phyloP scores from a whole-genome alignment of 1,139 yeast genomes.

The Torulaspora pretoriensis region DNA sequence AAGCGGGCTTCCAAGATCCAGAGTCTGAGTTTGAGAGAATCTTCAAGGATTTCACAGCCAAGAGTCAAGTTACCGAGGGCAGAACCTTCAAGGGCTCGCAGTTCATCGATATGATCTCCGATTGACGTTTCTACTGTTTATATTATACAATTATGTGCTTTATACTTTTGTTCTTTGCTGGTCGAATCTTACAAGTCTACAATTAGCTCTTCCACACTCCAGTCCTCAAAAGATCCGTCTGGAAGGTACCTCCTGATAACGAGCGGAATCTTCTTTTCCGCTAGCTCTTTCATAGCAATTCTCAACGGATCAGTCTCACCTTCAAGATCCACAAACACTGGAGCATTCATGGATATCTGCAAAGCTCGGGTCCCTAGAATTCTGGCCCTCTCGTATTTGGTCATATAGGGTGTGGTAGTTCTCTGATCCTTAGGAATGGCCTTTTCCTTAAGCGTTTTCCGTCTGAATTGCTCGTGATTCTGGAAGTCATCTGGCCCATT shows the following conservation, averaged over 20 bases:
- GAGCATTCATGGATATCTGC: conserved; percentile 96
- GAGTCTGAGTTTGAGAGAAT: conserved; percentile 49
- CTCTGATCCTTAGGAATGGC: conserved; percentile 88
- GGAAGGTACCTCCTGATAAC: conserved; percentile 95
- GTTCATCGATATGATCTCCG: conserved; percentile 53
- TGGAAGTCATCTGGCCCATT: conserved; percentile 52
- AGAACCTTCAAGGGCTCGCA: conserved; percentile 51
- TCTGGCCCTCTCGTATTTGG: conserved; percentile 96
- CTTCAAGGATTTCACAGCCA: conserved; percentile 53
- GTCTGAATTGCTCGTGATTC: conserved; percentile 44
- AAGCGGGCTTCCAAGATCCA: conserved; percentile 46
- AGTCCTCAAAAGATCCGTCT: conserved; percentile 94
- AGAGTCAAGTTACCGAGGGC: conserved; percentile 54
- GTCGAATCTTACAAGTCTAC: conserved; percentile 57
- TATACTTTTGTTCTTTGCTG: not conserved
- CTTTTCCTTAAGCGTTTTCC: conserved; percentile 70
- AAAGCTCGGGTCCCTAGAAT: conserved; percentile 94
- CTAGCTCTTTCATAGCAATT: conserved; percentile 93
- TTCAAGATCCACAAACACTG: conserved; percentile 94
- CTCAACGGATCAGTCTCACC: conserved; percentile 99
- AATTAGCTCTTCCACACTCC: conserved; percentile 98
- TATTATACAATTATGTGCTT: conserved; percentile 9
- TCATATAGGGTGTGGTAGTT: conserved; percentile 97
- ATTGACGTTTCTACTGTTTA: conserved; percentile 16
- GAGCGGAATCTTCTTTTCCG: conserved; percentile 91